phyloP scores from a whole-genome alignment of 352 stramenopile species.

The Globisporangium megalacanthum region DNA sequence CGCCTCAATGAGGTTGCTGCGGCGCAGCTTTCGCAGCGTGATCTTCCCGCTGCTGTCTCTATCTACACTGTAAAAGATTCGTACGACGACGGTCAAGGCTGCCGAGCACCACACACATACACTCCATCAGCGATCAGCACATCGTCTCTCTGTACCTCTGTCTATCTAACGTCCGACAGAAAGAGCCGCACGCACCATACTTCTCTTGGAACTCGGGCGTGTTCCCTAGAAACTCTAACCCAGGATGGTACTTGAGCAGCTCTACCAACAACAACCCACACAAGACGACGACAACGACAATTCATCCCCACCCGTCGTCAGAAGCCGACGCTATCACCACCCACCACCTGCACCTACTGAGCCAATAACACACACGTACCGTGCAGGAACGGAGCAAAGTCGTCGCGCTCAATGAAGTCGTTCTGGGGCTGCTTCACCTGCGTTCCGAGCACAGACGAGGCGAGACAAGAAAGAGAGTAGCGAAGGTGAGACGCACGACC shows the following conservation, averaged over 20 bases:
- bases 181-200: slow-evolving; percentile 73
- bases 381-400: slow-evolving; percentile 97
- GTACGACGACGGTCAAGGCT: slow-evolving; percentile 95
- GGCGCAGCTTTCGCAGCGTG: slow-evolving; percentile 91
- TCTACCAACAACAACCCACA: slow-evolving; percentile 26
- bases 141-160: not conserved
- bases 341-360: not conserved
- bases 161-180: not conserved
- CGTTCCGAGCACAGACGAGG: too few relatives aligned
- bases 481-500: not conserved
- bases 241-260: slow-evolving; percentile 86
- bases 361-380: slow-evolving; percentile 28
- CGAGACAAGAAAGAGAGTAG: not conserved
- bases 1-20: slow-evolving; percentile 92
- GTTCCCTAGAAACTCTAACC: slow-evolving; percentile 95
- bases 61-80: slow-evolving; percentile 95
- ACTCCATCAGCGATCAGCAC: not conserved
- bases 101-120: not conserved
- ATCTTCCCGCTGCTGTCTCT: slow-evolving; percentile 94
- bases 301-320: too few relatives aligned
- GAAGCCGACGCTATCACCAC: not conserved
- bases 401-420: slow-evolving; percentile 90
- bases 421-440: slow-evolving; percentile 91
- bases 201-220: slow-evolving; percentile 99
- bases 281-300: not conserved